Percentiles rank a stretch among this genome's conserved stretches.
Conservation (phyloP, 1,284 basidiomycete genomes). For the Trichosporon inkin region DNA sequence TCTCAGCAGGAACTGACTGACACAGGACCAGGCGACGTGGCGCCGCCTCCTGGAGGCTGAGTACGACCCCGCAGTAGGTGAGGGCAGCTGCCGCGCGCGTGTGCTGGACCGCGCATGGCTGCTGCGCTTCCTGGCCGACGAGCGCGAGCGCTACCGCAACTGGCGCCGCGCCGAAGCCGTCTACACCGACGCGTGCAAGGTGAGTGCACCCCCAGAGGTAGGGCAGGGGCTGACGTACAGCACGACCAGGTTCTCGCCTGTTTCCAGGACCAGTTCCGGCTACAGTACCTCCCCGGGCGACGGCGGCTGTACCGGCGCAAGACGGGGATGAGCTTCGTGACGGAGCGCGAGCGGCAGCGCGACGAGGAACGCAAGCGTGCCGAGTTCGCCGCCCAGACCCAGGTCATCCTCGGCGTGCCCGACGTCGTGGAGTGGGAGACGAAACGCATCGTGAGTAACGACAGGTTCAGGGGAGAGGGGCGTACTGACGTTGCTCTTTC, state of each 20-base stretch:
- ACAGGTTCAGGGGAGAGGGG: too few relatives aligned
- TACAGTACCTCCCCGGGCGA: not conserved
- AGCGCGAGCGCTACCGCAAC: not conserved
- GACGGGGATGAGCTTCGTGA: conserved; percentile 1
- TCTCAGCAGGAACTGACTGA: not conserved
- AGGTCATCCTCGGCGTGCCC: not conserved
- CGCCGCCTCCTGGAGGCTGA: not conserved
- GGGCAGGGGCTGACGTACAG: not conserved
- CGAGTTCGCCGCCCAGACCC: not conserved
- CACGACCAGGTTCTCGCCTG: not conserved
- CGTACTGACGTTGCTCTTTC: too few relatives aligned
- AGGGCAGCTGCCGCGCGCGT: not conserved
- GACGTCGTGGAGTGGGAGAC: not conserved
- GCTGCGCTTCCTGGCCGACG: conserved; percentile 1
- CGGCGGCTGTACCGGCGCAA: conserved; percentile 6
- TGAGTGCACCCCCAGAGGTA: not conserved
- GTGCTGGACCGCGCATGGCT: conserved; percentile 2
- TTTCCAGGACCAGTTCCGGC: not conserved
- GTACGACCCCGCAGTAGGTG: not conserved
- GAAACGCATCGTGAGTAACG: not conserved
- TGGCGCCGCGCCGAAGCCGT: not conserved
- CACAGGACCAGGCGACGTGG: conserved; percentile 5
- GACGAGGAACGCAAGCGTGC: not conserved
- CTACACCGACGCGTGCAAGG: not conserved
- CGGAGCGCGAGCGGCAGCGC: not conserved